Conservation (phyloP, 495 filamentous ascomycete genomes). For the Extremus antarcticus region DNA sequence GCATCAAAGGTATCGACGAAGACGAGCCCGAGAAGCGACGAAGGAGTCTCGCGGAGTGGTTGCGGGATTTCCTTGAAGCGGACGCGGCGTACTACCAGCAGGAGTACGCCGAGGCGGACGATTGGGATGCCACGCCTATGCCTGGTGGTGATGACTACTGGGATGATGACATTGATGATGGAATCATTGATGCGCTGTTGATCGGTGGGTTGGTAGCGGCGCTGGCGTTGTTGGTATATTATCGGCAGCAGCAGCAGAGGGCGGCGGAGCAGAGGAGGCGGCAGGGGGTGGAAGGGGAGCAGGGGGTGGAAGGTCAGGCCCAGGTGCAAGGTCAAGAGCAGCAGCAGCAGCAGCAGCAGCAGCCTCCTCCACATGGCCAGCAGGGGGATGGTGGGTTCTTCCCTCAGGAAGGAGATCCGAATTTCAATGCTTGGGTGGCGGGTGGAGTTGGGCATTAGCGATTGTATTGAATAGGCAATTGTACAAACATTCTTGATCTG, state of each 20-base stretch:
- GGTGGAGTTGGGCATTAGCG: constrained; percentile 66
- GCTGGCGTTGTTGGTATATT: constrained; percentile 68
- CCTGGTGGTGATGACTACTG: constrained; percentile 40
- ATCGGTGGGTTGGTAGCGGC: constrained; percentile 68
- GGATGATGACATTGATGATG: constrained; percentile 60
- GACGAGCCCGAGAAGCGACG: constrained; percentile 55
- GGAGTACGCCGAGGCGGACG: constrained; percentile 44
- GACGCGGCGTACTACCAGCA: constrained; percentile 51
- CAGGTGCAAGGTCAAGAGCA: constrained; percentile 10
- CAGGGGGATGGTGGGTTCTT: constrained; percentile 50
- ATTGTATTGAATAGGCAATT: background rate
- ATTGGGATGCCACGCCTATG: constrained; percentile 35
- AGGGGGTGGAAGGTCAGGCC: constrained; percentile 6
- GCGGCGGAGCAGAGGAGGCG: constrained; percentile 34
- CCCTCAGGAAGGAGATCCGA: constrained; percentile 57
- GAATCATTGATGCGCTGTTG: constrained; percentile 69
- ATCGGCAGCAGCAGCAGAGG: constrained; percentile 56
- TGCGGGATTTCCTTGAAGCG: constrained; percentile 69
- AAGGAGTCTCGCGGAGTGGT: constrained; percentile 73
- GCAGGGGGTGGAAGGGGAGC: constrained; percentile 30
- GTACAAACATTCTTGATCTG: background rate
- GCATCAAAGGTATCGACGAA: constrained; percentile 79
- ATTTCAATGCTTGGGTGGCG: constrained; percentile 59
- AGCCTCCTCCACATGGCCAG: constrained; percentile 20
- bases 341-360: constrained; percentile 20